Evolutionary conservation across 495 filamentous ascomycete species (phyloP).

Genomic region (Rhypophila decipiens): DNA sequence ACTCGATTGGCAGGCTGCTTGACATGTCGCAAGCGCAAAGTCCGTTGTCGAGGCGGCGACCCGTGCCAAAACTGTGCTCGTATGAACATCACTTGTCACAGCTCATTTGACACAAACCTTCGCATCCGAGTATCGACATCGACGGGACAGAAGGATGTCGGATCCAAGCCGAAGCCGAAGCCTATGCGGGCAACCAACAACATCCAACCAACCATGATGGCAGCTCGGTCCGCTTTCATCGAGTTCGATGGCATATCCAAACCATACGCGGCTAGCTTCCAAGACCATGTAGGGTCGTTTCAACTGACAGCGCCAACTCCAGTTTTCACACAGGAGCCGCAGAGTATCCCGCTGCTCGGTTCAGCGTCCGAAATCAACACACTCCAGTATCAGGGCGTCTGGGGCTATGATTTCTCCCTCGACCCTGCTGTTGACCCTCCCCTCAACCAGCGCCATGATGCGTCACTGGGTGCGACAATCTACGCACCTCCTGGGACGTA

Average conservation of each 20-base stretch:
- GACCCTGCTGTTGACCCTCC: constrained; percentile 7
- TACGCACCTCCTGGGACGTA: background rate
- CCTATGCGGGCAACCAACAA: constrained; percentile 1
- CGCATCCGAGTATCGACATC: constrained; percentile 22
- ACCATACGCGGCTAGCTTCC: constrained; percentile 5
- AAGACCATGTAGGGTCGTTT: constrained; percentile 5
- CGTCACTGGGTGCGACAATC: background rate
- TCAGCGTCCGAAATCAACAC: constrained; percentile 9
- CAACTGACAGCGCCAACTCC: constrained; percentile 1
- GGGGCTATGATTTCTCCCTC: constrained; percentile 16
- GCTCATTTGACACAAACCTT: constrained; percentile 31
- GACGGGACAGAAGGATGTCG: constrained; percentile 19
- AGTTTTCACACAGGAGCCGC: background rate
- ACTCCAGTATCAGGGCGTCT: constrained; percentile 8
- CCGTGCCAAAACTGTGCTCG: constrained; percentile 29
- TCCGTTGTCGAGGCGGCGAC: constrained; percentile 27
- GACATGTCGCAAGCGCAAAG: constrained; percentile 31
- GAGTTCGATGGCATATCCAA: constrained; percentile 4
- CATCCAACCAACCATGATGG: background rate
- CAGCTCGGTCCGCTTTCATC: background rate
- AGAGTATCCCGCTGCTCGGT: constrained; percentile 4
- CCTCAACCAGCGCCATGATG: constrained; percentile 1
- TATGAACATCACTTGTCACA: constrained; percentile 29
- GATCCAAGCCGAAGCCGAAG: constrained; percentile 9
- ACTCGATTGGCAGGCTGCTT: constrained; percentile 20